phyloP scores from a whole-genome alignment of 2,329 filamentous ascomycete genomes.

The Nothophoma quercina region DNA sequence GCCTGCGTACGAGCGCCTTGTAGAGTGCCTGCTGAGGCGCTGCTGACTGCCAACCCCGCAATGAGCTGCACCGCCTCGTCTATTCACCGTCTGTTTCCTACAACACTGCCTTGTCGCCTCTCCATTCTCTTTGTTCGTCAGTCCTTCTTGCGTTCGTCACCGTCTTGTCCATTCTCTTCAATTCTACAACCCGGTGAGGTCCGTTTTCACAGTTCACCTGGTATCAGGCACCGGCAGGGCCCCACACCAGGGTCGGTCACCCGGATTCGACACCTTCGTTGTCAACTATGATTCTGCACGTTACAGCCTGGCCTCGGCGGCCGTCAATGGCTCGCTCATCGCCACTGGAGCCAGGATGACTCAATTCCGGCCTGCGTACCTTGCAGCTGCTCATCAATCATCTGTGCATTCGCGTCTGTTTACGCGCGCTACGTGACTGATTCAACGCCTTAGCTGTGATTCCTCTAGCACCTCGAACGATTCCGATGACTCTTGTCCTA shows the following conservation, averaged over 20 bases:
- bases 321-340: not conserved
- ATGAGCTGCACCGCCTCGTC: constrained; percentile 6
- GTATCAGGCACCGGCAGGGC: constrained; percentile 11
- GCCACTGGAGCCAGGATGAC: constrained; percentile 6
- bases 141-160: not conserved
- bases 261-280: constrained; percentile 10
- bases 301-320: constrained; percentile 9
- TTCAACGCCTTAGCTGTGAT: constrained; percentile 1
- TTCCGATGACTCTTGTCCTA: constrained; percentile 6
- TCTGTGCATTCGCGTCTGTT: not conserved
- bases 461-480: not conserved
- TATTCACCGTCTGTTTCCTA: constrained; percentile 2
- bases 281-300: constrained; percentile 3
- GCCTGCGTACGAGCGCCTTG: not conserved
- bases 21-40: constrained; percentile 10
- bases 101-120: constrained; percentile 6
- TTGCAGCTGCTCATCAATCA: constrained; percentile 10
- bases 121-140: not conserved
- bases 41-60: constrained; percentile 5
- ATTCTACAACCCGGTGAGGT: not conserved
- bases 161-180: not conserved
- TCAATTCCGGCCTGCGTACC: constrained; percentile 1
- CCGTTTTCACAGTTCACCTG: constrained; percentile 1
- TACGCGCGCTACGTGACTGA: not conserved
- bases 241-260: constrained; percentile 15